These are phyloP conservation scores for Firmiana major DNA, from an alignment of 345 rosid genomes.

Conservation along the genomic window DNA sequence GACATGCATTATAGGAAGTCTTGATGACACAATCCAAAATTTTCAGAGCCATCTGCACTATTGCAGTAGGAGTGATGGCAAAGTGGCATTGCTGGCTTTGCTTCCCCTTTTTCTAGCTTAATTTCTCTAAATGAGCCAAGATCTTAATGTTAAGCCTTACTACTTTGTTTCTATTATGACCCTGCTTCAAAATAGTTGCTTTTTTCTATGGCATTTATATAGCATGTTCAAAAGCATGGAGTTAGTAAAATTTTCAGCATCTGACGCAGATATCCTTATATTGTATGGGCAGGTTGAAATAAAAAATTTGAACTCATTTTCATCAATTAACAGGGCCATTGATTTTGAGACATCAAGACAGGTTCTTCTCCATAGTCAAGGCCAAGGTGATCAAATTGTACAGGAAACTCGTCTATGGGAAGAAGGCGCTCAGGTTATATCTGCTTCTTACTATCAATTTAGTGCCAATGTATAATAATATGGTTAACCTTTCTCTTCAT, in stretches of 20 bases:
- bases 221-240: neutral
- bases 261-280: conserved; percentile 16
- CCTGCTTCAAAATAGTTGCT: neutral
- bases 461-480: conserved; percentile 3
- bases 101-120: neutral
- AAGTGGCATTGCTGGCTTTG: neutral
- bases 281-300: conserved; percentile 69
- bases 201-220: neutral
- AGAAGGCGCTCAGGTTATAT: conserved; percentile 78
- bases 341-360: conserved; percentile 91
- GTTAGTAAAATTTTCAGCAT: neutral
- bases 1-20: neutral
- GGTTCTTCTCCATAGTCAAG: conserved; percentile 60
- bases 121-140: neutral
- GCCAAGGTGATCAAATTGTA: conserved; percentile 62
- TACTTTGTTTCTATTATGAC: neutral
- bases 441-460: conserved; percentile 1
- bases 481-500: conserved; percentile 2
- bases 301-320: conserved; percentile 89
- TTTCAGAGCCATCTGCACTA: neutral
- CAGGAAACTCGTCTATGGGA: conserved; percentile 98
- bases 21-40: neutral
- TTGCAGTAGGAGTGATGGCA: neutral
- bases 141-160: neutral
- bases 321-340: conserved; percentile 79